A percentile compares a stretch with the other conserved stretches of the same genome.
These are phyloP conservation scores for Colletotrichum kahawae DNA, from an alignment of 2,329 filamentous ascomycete genomes.

Conservation along the genomic window DNA sequence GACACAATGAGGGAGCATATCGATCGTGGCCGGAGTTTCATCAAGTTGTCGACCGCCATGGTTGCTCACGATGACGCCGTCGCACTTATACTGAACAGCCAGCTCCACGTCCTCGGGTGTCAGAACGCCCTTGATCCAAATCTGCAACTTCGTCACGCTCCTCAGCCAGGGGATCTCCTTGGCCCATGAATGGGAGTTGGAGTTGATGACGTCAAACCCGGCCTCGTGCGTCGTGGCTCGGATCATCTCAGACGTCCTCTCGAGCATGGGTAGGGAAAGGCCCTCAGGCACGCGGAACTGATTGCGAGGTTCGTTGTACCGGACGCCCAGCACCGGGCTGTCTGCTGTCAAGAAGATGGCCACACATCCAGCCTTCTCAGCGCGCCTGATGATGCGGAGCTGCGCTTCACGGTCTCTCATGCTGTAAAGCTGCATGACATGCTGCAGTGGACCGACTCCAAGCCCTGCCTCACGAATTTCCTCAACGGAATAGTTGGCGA, in stretches of 20 bases:
- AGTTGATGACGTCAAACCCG: constrained; percentile 24
- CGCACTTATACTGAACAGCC: constrained; percentile 39
- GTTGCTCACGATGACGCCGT: constrained; percentile 49
- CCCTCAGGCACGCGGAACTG: constrained; percentile 50
- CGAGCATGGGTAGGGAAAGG: neutral
- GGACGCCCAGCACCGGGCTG: constrained; percentile 48
- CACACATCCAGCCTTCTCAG: constrained; percentile 29
- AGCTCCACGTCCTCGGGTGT: constrained; percentile 44
- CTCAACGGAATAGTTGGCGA: constrained; percentile 23
- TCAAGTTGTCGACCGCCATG: constrained; percentile 54
- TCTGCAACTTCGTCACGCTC: constrained; percentile 51
- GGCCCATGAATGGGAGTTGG: constrained; percentile 45
- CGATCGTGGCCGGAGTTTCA: constrained; percentile 47
- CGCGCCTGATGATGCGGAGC: constrained; percentile 29
- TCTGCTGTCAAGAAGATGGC: constrained; percentile 31
- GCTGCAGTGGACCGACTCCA: neutral
- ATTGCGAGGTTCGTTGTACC: constrained; percentile 59
- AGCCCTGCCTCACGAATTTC: neutral
- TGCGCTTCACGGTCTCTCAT: neutral
- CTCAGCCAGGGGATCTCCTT: constrained; percentile 56
- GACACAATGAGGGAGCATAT: constrained; percentile 46
- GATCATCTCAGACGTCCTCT: constrained; percentile 16
- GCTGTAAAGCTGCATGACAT: neutral
- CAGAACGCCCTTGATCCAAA: constrained; percentile 51
- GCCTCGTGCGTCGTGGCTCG: neutral